Percentiles rank a stretch among this genome's conserved stretches.
These are phyloP conservation scores for Fraxinus excelsior DNA, from an alignment of 257 asterid species.

Conservation along the genomic window DNA sequence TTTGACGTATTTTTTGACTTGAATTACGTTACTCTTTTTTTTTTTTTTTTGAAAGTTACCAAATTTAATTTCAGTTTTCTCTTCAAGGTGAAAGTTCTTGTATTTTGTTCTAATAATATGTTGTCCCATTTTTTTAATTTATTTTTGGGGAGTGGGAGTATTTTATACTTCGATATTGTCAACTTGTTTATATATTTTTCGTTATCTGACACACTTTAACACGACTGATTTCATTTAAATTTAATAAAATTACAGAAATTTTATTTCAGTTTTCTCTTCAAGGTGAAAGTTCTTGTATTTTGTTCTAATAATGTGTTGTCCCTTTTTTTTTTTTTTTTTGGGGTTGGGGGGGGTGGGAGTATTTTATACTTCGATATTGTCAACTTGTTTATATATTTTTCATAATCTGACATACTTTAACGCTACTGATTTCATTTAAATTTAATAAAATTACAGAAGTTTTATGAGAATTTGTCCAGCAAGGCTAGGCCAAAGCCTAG, in stretches of 20 bases:
- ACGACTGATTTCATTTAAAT: neutral
- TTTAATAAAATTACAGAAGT: conserved; percentile 59
- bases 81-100: neutral
- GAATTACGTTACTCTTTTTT: neutral
- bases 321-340: neutral
- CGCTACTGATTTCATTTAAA: neutral
- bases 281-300: neutral
- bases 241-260: conserved; percentile 47
- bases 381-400: neutral
- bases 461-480: conserved; percentile 77
- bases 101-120: neutral
- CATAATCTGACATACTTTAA: neutral
- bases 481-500: conserved; percentile 89
- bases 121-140: no score
- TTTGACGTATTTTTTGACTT: neutral
- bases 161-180: neutral
- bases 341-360: neutral
- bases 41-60: neutral
- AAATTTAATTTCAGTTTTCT: neutral
- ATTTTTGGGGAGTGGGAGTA: neutral
- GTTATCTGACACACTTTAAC: neutral
- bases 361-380: neutral
- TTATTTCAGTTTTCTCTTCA: neutral
- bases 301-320: neutral
- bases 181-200: neutral